These are phyloP conservation scores for Mycosarcoma mackinlayi DNA, from an alignment of 1,284 basidiomycete species.

Conservation along the genomic window DNA sequence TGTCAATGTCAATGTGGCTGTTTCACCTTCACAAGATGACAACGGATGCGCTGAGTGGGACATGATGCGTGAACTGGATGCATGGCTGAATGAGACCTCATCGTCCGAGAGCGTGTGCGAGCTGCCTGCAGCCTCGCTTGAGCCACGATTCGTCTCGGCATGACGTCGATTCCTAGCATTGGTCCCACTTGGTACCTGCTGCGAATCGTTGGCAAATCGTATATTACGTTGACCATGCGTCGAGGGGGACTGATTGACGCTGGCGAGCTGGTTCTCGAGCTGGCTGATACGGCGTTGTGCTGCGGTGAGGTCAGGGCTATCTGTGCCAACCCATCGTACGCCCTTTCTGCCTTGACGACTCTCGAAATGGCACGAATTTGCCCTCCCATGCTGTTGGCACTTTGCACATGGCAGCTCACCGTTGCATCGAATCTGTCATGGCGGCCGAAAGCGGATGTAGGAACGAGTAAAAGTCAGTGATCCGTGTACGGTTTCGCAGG, in stretches of 20 bases:
- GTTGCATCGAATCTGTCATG: slow-evolving; percentile 19
- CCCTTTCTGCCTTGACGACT: not conserved
- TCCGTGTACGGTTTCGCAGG: no score
- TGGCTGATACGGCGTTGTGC: slow-evolving; percentile 17
- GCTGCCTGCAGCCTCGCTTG: not conserved
- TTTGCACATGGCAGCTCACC: slow-evolving; percentile 17
- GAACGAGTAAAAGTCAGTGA: not conserved
- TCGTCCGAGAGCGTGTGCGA: slow-evolving; percentile 4
- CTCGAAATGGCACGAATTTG: slow-evolving; percentile 16
- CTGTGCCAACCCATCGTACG: not conserved
- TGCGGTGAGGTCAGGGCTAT: slow-evolving; percentile 1
- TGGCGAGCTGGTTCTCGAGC: slow-evolving; percentile 12
- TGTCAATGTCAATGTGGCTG: no score
- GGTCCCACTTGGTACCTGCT: not conserved
- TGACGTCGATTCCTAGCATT: no score
- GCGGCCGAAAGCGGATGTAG: not conserved
- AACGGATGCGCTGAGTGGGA: no score
- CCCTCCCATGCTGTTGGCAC: slow-evolving; percentile 20
- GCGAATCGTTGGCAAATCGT: not conserved
- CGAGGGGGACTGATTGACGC: not conserved
- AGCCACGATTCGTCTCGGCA: no score
- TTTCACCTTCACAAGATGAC: no score
- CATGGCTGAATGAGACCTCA: slow-evolving; percentile 1
- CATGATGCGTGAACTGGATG: not conserved
- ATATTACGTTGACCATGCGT: not conserved